Evolutionary conservation across 2,329 filamentous ascomycete genomes (phyloP).

Genomic region (Metarhizium guizhouense): DNA sequence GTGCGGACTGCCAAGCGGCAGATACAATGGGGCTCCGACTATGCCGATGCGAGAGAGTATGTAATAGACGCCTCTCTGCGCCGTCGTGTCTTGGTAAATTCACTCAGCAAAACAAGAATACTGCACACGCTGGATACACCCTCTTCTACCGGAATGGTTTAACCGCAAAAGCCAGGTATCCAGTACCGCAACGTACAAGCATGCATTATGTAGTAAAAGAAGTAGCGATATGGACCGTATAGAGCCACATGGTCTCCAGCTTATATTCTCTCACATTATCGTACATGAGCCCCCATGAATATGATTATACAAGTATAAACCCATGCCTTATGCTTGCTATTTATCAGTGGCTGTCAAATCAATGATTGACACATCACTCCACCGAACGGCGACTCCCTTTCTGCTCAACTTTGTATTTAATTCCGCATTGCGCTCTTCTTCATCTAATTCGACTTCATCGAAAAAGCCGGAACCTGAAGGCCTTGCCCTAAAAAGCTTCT

Average conservation of each 20-base stretch:
- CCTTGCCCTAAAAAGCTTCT: constrained; percentile 30
- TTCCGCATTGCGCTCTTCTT: constrained; percentile 16
- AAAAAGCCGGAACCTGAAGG: constrained; percentile 30
- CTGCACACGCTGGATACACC: no score
- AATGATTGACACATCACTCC: constrained; percentile 24
- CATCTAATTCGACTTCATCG: constrained; percentile 19
- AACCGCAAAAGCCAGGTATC: no score
- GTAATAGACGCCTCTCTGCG: no score
- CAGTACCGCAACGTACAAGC: no score
- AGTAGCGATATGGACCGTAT: background rate
- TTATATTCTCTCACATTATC: background rate
- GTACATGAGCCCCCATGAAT: background rate
- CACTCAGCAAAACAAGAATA: no score
- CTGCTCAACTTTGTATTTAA: constrained; percentile 11
- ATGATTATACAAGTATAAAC: background rate
- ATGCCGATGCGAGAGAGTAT: no score
- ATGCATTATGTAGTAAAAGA: background rate
- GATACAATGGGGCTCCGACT: no score
- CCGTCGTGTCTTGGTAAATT: no score
- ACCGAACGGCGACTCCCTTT: constrained; percentile 12
- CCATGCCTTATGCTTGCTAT: background rate
- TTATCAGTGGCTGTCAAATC: constrained; percentile 18
- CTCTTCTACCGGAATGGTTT: no score
- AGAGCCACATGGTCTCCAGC: background rate
- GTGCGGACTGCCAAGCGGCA: no score